Base-by-base conservation (phyloP, 768 basidiomycete genomes). In the Kwoniella mangroviensis region DNA sequence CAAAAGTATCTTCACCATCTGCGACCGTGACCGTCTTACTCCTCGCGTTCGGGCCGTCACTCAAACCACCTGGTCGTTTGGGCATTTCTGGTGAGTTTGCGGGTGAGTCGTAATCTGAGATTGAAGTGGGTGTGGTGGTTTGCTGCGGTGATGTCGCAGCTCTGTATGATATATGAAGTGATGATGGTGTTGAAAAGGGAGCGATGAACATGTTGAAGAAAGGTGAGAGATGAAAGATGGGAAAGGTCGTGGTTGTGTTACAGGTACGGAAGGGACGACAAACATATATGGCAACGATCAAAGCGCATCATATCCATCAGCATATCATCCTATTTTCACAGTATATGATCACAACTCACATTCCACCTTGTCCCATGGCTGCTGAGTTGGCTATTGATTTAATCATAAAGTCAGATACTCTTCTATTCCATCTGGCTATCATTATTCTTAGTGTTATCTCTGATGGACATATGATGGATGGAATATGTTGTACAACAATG, bases 21-120 rank as follows among this genome's bases (percentile, higher is more conserved):
- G 90, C 90, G n/a, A 88, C 86, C 0, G 91, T 92, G 68, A 93
- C 90, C 5, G 90, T 89, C 85, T 90, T 92, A 72, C 90, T 91
- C 65, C 91, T 89, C 0, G 92, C 92, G 82, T 94, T 90, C 21
- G 84, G 84, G 65, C 77, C 75, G 34, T 81, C 81, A 34, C 66
- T 66, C 26, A 79, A 57, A 24, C 73, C 73, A 24, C 75, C 76
- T 4, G 79, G 77, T 55, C 77, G 73, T 26, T 61, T 57, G 26
- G 54, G 52, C 63, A 56, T 55, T 19, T 60, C 59, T 42, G 61
- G 68, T 52, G 74, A 61, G 28, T 65, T 57, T 6, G 58, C 68
- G 59, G 67, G 53, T 17, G 69, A 70, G 4, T 70, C 72, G 65
- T 24, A 60, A 43, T 75, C 77, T 0, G 73, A 75, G 49, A 76